These are phyloP conservation scores for Juglanconis juglandina DNA, from an alignment of 2,329 filamentous ascomycete genomes.

Conservation along the genomic window DNA sequence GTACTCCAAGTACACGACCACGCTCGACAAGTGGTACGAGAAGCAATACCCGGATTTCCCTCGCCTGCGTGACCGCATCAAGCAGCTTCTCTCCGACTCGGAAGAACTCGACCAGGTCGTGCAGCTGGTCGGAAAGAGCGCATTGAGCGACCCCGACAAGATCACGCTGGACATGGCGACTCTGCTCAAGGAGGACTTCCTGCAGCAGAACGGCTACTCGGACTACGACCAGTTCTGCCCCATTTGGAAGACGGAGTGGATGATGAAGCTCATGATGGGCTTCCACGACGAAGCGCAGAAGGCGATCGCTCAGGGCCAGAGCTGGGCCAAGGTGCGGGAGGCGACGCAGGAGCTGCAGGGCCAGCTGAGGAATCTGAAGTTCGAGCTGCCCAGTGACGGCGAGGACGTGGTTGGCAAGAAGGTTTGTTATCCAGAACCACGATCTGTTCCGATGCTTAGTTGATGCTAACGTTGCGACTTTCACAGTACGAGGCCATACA, in stretches of 20 bases:
- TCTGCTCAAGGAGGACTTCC: constrained; percentile 94
- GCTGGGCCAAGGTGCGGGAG: constrained; percentile 90
- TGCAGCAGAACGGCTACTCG: constrained; percentile 98
- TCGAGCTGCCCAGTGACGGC: constrained; percentile 85
- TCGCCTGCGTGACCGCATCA: constrained; percentile 85
- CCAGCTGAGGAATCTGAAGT: constrained; percentile 89
- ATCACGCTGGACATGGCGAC: constrained; percentile 92
- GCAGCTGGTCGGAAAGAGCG: constrained; percentile 95
- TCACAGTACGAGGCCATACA: constrained; percentile 83
- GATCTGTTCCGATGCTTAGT: not conserved
- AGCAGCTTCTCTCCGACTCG: constrained; percentile 87
- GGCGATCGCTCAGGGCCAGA: constrained; percentile 84
- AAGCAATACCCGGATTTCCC: constrained; percentile 94
- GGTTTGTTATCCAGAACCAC: constrained; percentile 45
- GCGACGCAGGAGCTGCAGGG: constrained; percentile 82
- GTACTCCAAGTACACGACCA: constrained; percentile 92
- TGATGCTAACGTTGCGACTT: constrained; percentile 34
- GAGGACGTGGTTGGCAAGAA: constrained; percentile 80
- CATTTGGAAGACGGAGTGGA: constrained; percentile 99
- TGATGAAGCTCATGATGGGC: constrained; percentile 99
- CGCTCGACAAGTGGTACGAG: constrained; percentile 90
- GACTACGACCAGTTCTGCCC: constrained; percentile 99
- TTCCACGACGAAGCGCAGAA: constrained; percentile 98
- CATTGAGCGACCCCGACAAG: constrained; percentile 94
- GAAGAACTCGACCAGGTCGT: constrained; percentile 98